phyloP scores from a whole-genome alignment of 176 grass and related monocot species.

The Oryza coarctata region DNA sequence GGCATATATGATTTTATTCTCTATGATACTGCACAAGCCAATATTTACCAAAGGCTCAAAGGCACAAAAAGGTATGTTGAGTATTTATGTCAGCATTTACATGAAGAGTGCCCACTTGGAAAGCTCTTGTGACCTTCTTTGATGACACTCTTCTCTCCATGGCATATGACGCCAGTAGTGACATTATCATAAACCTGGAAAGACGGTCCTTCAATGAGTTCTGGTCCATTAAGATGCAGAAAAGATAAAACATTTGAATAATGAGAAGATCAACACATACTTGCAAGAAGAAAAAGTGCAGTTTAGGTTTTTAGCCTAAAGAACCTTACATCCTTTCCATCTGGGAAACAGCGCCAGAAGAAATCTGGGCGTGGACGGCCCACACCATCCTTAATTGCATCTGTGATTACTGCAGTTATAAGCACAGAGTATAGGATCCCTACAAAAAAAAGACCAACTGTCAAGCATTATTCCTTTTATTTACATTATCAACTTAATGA shows the following conservation, averaged over 20 bases:
- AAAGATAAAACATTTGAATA: constrained; percentile 24
- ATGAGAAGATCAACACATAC: constrained; percentile 15
- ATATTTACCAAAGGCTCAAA: constrained; percentile 17
- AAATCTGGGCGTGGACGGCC: constrained; percentile 93
- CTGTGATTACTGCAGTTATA: constrained; percentile 92
- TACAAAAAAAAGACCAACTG: constrained; percentile 35
- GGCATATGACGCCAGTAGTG: constrained; percentile 74
- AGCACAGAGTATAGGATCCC: constrained; percentile 93
- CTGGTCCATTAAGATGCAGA: background rate
- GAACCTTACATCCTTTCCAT: constrained; percentile 75
- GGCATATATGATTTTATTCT: background rate
- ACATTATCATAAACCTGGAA: constrained; percentile 77
- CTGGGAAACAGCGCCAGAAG: constrained; percentile 98
- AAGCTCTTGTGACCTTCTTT: constrained; percentile 97
- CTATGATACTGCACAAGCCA: background rate
- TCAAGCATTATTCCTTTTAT: background rate
- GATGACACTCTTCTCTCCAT: constrained; percentile 77
- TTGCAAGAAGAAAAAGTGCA: background rate
- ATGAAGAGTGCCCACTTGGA: constrained; percentile 89
- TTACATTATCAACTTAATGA: background rate
- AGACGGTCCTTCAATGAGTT: background rate
- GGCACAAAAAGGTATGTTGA: background rate
- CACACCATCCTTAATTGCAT: constrained; percentile 95
- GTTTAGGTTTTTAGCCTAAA: background rate
- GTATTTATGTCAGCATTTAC: constrained; percentile 43